Percentiles rank a stretch among this genome's conserved stretches.
Evolutionary conservation across 305 asterid genomes (phyloP).

Genomic region (Fraxinus velutina): DNA sequence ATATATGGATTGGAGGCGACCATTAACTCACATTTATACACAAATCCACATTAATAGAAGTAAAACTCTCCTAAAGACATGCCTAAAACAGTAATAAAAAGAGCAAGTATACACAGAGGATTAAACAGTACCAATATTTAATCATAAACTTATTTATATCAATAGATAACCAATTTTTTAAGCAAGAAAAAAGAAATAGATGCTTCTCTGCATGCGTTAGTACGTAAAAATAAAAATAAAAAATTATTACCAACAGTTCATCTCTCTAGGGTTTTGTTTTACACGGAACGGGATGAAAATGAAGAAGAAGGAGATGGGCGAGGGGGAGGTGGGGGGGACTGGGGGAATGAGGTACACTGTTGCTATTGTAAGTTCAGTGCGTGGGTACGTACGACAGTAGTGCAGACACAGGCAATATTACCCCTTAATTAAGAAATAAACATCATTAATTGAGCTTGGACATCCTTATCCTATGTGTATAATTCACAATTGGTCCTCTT

Average conservation of each 20-base stretch:
- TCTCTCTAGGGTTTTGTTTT: constrained; percentile 4
- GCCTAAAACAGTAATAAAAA: background rate
- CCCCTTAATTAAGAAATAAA: background rate
- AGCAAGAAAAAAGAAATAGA: background rate
- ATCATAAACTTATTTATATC: background rate
- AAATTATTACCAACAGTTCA: background rate
- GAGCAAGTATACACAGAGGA: background rate
- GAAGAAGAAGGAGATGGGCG: background rate
- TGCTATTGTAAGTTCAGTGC: background rate
- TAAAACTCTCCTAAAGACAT: background rate
- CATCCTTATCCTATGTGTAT: background rate
- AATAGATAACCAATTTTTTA: background rate
- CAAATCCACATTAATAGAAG: background rate
- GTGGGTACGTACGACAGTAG: background rate
- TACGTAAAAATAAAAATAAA: background rate
- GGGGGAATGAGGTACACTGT: background rate
- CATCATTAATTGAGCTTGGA: background rate
- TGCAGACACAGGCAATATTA: background rate
- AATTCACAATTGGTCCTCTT: background rate
- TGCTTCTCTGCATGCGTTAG: background rate
- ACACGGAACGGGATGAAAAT: background rate
- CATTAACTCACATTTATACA: background rate
- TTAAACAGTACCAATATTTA: background rate
- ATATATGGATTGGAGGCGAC: background rate
- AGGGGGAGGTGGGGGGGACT: background rate